Percentiles rank a stretch among this genome's conserved stretches.
These are phyloP conservation scores for Tolypocladium album DNA, from an alignment of 2,329 filamentous ascomycete genomes.

Conservation along the genomic window DNA sequence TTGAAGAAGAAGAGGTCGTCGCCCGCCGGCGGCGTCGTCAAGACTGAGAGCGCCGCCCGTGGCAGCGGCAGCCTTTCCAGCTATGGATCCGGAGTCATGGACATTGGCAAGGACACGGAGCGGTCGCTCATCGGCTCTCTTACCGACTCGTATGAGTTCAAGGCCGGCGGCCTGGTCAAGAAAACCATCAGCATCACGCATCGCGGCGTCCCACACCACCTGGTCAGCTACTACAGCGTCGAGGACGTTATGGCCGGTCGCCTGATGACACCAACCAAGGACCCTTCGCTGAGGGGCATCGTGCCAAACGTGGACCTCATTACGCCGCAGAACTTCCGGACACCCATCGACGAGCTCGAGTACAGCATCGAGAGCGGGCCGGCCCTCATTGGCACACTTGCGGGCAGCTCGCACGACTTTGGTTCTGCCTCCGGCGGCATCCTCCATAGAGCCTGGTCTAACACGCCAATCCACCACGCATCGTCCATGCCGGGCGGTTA, in stretches of 20 bases:
- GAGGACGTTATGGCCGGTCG: slow-evolving; percentile 60
- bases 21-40: slow-evolving; percentile 21
- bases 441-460: slow-evolving; percentile 15
- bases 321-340: slow-evolving; percentile 54
- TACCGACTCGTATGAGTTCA: slow-evolving; percentile 85
- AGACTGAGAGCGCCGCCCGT: slow-evolving; percentile 17
- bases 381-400: slow-evolving; percentile 5
- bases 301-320: slow-evolving; percentile 47
- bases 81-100: slow-evolving; percentile 3
- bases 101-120: slow-evolving; percentile 18
- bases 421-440: slow-evolving; percentile 3
- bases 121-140: slow-evolving; percentile 62
- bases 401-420: slow-evolving; percentile 6
- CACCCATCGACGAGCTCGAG: slow-evolving; percentile 52
- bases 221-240: slow-evolving; percentile 82
- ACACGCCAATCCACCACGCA: slow-evolving; percentile 9
- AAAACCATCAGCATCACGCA: slow-evolving; percentile 81
- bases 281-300: slow-evolving; percentile 26
- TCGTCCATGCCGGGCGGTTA: slow-evolving; percentile 3
- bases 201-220: slow-evolving; percentile 65
- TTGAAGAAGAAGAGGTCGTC: slow-evolving; percentile 53
- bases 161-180: slow-evolving; percentile 72
- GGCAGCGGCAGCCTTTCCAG: slow-evolving; percentile 7
- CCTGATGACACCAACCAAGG: slow-evolving; percentile 47
- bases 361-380: slow-evolving; percentile 7